Percentiles rank a stretch among this genome's conserved stretches.
These are phyloP conservation scores for Boletus bicolor DNA, from an alignment of 768 basidiomycete genomes.

Conservation along the genomic window DNA sequence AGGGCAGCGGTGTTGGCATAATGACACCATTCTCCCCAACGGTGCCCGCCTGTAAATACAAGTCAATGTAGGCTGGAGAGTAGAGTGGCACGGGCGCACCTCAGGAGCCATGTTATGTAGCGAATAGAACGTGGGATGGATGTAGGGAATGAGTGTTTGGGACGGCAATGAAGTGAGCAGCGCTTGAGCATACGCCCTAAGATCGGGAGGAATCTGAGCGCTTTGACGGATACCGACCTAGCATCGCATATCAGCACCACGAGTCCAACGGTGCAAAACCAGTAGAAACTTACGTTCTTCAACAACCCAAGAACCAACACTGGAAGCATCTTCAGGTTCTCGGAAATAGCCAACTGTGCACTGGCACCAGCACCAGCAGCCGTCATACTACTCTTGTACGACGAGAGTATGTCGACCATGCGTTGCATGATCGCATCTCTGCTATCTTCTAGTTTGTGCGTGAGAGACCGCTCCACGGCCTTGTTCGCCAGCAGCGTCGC, in stretches of 20 bases:
- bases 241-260: neutral
- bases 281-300: slow-evolving; percentile 74
- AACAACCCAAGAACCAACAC: slow-evolving; percentile 84
- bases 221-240: slow-evolving; percentile 95
- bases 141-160: slow-evolving; percentile 87
- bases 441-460: slow-evolving; percentile 85
- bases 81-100: slow-evolving; percentile 39
- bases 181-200: slow-evolving; percentile 92
- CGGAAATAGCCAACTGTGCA: slow-evolving; percentile 87
- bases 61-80: slow-evolving; percentile 1
- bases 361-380: slow-evolving; percentile 90
- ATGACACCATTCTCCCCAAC: slow-evolving; percentile 87
- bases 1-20: slow-evolving; percentile 82
- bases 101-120: slow-evolving; percentile 95
- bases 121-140: slow-evolving; percentile 94
- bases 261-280: neutral
- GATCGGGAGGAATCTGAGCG: slow-evolving; percentile 94
- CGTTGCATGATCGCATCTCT: slow-evolving; percentile 82
- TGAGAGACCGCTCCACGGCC: slow-evolving; percentile 84
- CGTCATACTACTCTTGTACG: slow-evolving; percentile 97
- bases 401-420: slow-evolving; percentile 77
- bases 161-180: slow-evolving; percentile 88
- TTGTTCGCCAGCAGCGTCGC: slow-evolving; percentile 85
- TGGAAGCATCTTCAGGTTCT: slow-evolving; percentile 94
- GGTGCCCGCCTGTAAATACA: slow-evolving; percentile 67